Percentiles rank a stretch among this genome's conserved stretches.
phyloP scores from a whole-genome alignment of 768 basidiomycete genomes.

The Xerocomellus chrysenteron region DNA sequence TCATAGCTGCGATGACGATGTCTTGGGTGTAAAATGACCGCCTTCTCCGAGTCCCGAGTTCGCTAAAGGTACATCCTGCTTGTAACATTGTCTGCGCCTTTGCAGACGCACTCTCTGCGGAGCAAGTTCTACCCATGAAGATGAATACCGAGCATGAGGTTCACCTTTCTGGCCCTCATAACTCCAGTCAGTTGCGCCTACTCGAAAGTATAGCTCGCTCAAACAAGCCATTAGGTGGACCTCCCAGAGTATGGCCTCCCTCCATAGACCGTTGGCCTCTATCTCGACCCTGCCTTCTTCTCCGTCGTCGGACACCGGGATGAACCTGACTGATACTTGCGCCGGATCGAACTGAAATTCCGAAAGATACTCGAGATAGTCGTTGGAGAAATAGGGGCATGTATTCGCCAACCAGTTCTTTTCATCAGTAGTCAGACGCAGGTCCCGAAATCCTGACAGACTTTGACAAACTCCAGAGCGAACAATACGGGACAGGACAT shows the following conservation, averaged over 20 bases:
- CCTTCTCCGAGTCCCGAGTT: slow-evolving; percentile 85
- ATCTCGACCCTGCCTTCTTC: slow-evolving; percentile 68
- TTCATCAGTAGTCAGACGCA: slow-evolving; percentile 62
- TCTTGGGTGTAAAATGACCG: slow-evolving; percentile 76
- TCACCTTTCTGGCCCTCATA: slow-evolving; percentile 80
- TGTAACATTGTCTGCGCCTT: slow-evolving; percentile 68
- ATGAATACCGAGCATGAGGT: background rate
- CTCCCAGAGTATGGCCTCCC: slow-evolving; percentile 90
- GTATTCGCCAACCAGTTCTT: slow-evolving; percentile 58
- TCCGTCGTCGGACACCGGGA: slow-evolving; percentile 51
- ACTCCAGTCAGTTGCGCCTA: slow-evolving; percentile 77
- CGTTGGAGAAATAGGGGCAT: slow-evolving; percentile 71
- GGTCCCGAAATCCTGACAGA: slow-evolving; percentile 60
- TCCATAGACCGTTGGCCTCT: slow-evolving; percentile 70
- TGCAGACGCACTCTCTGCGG: slow-evolving; percentile 62
- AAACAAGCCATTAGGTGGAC: slow-evolving; percentile 92
- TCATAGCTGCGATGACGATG: slow-evolving; percentile 65
- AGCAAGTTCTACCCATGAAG: background rate
- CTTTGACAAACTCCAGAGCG: slow-evolving; percentile 25
- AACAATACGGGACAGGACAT: slow-evolving; percentile 38
- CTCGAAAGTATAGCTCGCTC: slow-evolving; percentile 84
- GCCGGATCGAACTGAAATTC: slow-evolving; percentile 70
- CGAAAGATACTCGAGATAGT: slow-evolving; percentile 78
- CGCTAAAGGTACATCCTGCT: slow-evolving; percentile 70
- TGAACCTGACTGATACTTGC: slow-evolving; percentile 58